Evolutionary conservation across 2,329 filamentous ascomycete species (phyloP).

Genomic region (Sclerotinia sclerotiorum): DNA sequence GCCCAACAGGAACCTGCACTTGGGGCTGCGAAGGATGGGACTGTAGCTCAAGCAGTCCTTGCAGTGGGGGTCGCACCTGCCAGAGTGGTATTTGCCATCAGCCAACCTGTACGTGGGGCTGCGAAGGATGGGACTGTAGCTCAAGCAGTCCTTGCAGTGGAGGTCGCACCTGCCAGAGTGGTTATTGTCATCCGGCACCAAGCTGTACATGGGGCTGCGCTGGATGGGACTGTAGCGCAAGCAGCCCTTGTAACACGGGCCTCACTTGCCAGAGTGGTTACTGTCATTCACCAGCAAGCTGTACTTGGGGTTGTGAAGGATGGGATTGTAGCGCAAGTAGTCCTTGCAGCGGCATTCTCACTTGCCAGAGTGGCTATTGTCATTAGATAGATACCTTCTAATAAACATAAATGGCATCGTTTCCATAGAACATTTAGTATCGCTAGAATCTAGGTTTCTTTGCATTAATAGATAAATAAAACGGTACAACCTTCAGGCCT

Average conservation of each 20-base stretch:
- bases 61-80: slow-evolving; percentile 2
- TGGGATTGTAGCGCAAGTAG: slow-evolving; percentile 19
- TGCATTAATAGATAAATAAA: neutral
- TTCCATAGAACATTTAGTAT: neutral
- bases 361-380: slow-evolving; percentile 13
- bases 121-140: slow-evolving; percentile 23
- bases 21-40: slow-evolving; percentile 24
- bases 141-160: slow-evolving; percentile 5
- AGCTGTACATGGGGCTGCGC: slow-evolving; percentile 20
- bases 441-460: neutral
- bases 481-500: no score
- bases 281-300: no score
- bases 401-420: no score
- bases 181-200: no score
- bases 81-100: no score
- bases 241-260: slow-evolving; percentile 7
- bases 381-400: neutral
- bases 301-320: neutral
- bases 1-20: slow-evolving; percentile 12
- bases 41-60: slow-evolving; percentile 14
- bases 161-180: neutral
- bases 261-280: neutral
- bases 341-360: slow-evolving; percentile 13
- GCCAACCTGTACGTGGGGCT: slow-evolving; percentile 18
- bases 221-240: slow-evolving; percentile 14